These are phyloP conservation scores for Forsythia viridissima DNA, from an alignment of 257 asterid species.

Conservation along the genomic window DNA sequence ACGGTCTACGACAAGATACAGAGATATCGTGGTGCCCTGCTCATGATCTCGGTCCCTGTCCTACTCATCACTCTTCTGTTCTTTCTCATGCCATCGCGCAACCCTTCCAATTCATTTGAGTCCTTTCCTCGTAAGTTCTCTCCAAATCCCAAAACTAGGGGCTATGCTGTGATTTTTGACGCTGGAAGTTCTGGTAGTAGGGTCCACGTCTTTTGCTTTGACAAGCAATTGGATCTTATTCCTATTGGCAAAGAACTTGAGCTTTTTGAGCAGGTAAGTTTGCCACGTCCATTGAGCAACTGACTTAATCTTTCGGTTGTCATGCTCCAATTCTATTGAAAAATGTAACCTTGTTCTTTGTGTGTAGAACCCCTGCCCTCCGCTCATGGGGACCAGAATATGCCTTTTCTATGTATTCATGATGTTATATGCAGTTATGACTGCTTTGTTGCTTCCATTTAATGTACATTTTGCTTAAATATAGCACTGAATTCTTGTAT, in stretches of 20 bases:
- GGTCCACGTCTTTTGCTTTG: conserved; percentile 84
- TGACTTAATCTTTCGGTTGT: not conserved
- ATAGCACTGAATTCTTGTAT: not conserved
- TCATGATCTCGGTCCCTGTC: conserved; percentile 68
- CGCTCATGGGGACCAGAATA: too few species aligned
- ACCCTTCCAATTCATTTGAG: conserved; percentile 35
- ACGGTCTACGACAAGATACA: conserved; percentile 65
- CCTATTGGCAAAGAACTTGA: conserved; percentile 82
- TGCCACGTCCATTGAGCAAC: not conserved
- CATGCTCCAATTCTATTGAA: not conserved
- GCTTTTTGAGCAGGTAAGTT: conserved; percentile 62
- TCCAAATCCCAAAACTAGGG: conserved; percentile 39
- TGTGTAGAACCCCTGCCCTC: too few species aligned
- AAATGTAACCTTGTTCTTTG: too few species aligned
- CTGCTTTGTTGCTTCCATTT: not conserved
- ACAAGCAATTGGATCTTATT: conserved; percentile 66
- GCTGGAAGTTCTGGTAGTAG: conserved; percentile 96
- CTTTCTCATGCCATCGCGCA: conserved; percentile 41
- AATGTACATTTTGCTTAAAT: not conserved
- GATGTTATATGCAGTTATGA: not conserved
- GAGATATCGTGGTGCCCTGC: conserved; percentile 63
- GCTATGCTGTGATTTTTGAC: conserved; percentile 81
- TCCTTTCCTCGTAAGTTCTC: conserved; percentile 37
- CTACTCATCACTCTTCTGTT: conserved; percentile 46
- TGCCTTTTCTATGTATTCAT: not conserved